A percentile compares a stretch with the other conserved stretches of the same genome.
phyloP scores from a whole-genome alignment of 495 filamentous ascomycete genomes.

The Hypomontagnella monticulosa region DNA sequence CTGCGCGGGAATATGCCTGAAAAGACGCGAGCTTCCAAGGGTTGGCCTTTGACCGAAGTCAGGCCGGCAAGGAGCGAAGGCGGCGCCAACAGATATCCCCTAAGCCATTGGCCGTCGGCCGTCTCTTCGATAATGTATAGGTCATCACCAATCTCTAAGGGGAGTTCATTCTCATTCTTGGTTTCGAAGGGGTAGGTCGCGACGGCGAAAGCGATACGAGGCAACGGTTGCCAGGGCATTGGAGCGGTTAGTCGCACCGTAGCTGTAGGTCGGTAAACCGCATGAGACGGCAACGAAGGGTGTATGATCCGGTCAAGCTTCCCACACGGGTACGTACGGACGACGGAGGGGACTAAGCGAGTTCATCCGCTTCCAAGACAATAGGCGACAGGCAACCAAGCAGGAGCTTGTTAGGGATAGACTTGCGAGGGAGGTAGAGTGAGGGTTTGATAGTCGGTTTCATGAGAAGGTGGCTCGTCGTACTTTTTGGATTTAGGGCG shows the following conservation, averaged over 20 bases:
- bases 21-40: constrained; percentile 93
- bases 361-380: constrained; percentile 17
- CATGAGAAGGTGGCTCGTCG: constrained; percentile 8
- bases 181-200: constrained; percentile 92
- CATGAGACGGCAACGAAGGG: constrained; percentile 40
- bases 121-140: constrained; percentile 98
- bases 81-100: constrained; percentile 93
- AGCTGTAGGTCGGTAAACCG: constrained; percentile 47
- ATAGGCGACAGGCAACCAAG: constrained; percentile 8
- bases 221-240: constrained; percentile 97
- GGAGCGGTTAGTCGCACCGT: constrained; percentile 45
- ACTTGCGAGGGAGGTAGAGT: not conserved
- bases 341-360: constrained; percentile 9
- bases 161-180: constrained; percentile 88
- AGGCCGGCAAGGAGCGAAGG: constrained; percentile 92
- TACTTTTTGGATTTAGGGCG: constrained; percentile 27
- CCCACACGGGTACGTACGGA: constrained; percentile 33
- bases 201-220: constrained; percentile 96
- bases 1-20: constrained; percentile 94
- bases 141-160: constrained; percentile 96
- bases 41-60: constrained; percentile 90
- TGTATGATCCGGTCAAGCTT: constrained; percentile 23
- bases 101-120: constrained; percentile 84
- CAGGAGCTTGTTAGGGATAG: constrained; percentile 18
- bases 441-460: constrained; percentile 18